A percentile compares a stretch with the other conserved stretches of the same genome.
Evolutionary conservation across 768 basidiomycete genomes (phyloP).

Genomic region (Boletellus sp.): DNA sequence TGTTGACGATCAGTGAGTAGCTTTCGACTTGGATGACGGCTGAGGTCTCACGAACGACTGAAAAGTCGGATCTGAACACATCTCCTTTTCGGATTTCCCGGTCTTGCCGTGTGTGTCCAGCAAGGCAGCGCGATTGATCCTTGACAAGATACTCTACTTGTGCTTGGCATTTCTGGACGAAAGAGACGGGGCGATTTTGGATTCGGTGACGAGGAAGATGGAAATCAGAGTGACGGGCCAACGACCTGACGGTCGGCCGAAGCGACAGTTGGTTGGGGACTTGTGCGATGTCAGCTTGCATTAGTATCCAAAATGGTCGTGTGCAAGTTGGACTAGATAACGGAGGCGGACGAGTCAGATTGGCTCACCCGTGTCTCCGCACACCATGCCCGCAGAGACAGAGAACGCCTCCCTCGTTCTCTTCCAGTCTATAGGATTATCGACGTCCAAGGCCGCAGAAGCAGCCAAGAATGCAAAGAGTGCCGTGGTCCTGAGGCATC

Average conservation of each 20-base stretch:
- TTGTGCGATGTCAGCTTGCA: constrained; percentile 23
- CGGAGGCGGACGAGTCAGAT: background rate
- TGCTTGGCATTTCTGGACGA: constrained; percentile 25
- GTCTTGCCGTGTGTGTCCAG: constrained; percentile 19
- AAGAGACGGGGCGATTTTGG: background rate
- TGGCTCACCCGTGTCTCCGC: background rate
- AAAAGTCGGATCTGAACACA: constrained; percentile 24
- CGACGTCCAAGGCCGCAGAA: constrained; percentile 74
- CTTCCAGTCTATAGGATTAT: constrained; percentile 76
- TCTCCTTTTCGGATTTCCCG: constrained; percentile 30
- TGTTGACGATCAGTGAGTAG: constrained; percentile 49
- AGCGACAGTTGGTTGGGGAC: constrained; percentile 20
- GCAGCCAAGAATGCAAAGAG: constrained; percentile 78
- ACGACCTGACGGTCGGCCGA: constrained; percentile 23
- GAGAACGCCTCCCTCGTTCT: constrained; percentile 29
- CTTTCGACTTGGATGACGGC: background rate
- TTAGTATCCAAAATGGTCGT: constrained; percentile 4
- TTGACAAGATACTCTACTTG: constrained; percentile 21
- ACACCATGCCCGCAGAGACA: constrained; percentile 15
- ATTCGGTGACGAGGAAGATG: constrained; percentile 17
- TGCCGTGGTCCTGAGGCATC: constrained; percentile 61
- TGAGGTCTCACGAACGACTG: background rate
- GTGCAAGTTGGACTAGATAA: constrained; percentile 23
- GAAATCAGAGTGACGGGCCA: constrained; percentile 19
- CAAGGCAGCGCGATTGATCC: constrained; percentile 17